Conservation (phyloP, 2,329 filamentous ascomycete genomes). For the Ophiostoma pallidulum region DNA sequence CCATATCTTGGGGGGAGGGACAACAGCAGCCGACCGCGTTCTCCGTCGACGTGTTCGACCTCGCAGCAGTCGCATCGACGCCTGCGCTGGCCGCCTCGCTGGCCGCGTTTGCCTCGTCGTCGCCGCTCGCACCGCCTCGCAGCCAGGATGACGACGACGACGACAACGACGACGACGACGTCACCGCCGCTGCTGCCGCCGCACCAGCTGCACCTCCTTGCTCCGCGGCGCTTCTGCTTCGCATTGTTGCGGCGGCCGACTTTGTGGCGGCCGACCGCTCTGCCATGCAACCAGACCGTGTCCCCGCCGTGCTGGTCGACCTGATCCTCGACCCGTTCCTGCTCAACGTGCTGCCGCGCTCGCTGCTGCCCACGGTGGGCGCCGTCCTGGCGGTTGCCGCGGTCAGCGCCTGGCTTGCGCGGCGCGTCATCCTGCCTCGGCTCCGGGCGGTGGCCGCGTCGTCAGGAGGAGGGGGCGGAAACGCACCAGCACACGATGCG, state of each 20-base stretch:
- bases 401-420: slow-evolving; percentile 32
- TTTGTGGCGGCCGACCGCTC: slow-evolving; percentile 68
- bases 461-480: no score
- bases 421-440: slow-evolving; percentile 26
- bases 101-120: slow-evolving; percentile 42
- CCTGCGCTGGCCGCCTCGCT: slow-evolving; percentile 57
- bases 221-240: no score
- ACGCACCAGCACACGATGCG: no score
- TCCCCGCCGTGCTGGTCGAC: slow-evolving; percentile 68
- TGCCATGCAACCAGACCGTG: slow-evolving; percentile 56
- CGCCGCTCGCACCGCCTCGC: no score
- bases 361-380: slow-evolving; percentile 59
- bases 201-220: no score
- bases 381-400: slow-evolving; percentile 59
- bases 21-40: slow-evolving; percentile 78
- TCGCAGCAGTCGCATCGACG: slow-evolving; percentile 51
- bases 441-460: slow-evolving; percentile 21
- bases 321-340: slow-evolving; percentile 74
- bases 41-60: slow-evolving; percentile 53
- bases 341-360: slow-evolving; percentile 68
- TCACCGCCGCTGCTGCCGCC: no score
- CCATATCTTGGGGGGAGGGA: no score
- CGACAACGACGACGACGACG: no score
- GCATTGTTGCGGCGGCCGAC: slow-evolving; percentile 66
- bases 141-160: no score